phyloP scores from a whole-genome alignment of 1,284 basidiomycete genomes.

The Fomes fomentarius region DNA sequence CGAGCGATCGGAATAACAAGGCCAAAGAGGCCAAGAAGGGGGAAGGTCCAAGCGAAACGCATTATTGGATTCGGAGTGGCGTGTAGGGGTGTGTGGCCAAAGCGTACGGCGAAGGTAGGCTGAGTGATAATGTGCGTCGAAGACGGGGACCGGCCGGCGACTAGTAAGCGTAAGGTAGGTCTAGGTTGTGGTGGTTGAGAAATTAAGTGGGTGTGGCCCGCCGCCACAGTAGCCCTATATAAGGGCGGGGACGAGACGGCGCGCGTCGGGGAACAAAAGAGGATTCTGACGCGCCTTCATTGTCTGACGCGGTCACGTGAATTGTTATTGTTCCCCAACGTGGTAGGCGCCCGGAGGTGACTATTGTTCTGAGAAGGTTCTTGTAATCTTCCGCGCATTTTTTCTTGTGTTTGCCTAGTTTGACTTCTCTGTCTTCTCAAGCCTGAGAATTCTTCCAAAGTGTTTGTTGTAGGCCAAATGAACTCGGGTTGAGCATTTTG shows the following conservation, averaged over 20 bases:
- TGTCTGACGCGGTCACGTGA: slow-evolving; percentile 24
- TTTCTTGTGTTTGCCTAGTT: background rate
- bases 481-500: too few species aligned
- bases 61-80: background rate
- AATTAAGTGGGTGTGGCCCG: background rate
- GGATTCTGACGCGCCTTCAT: slow-evolving; percentile 10
- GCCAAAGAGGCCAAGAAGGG: slow-evolving; percentile 26
- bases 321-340: slow-evolving; percentile 20
- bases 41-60: slow-evolving; percentile 12
- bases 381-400: background rate
- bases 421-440: too few species aligned
- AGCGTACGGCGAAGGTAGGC: background rate
- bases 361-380: too few species aligned
- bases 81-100: background rate
- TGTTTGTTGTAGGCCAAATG: too few species aligned
- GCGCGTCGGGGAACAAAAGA: slow-evolving; percentile 24
- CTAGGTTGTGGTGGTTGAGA: slow-evolving; percentile 3
- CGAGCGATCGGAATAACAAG: slow-evolving; percentile 30
- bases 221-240: slow-evolving; percentile 11
- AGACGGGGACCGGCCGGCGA: too few species aligned
- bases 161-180: slow-evolving; percentile 5
- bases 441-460: too few species aligned
- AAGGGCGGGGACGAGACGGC: background rate
- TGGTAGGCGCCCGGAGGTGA: slow-evolving; percentile 4
- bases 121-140: too few species aligned